Evolutionary conservation across 179 eudicot genomes (phyloP), one percentile per base, ranked within the genome.

Genomic region (Actinidia polygama): DNA sequence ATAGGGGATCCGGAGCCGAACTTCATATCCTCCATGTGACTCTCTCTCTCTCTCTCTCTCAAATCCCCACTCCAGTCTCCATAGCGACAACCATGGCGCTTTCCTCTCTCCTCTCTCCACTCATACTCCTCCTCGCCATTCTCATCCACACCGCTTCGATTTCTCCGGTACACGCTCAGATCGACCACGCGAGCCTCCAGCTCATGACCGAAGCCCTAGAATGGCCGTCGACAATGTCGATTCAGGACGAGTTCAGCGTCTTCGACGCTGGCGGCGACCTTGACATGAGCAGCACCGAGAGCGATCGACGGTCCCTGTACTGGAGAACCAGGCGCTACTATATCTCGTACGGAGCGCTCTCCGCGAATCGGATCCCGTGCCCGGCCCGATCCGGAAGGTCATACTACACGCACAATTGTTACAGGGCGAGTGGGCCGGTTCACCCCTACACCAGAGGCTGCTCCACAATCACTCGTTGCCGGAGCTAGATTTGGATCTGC

Each of bases 351-450:
- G 92, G 90, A 0, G 92, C 92, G 10, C 78, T 90, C 0, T 81
- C 89, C 0, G 92, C 92, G 0, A 90, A 88, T 69, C 67, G 92
- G 54, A 84, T 90, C 62, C 90, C 92, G 1, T 90, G 92, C 68
- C 92, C 92, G 1, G 82, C 92, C 23, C 89, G 92, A 50, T 90
- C 92, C 18, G 92, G 92, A 0, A 85, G 90, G 75, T 90, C 92
- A 10, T 90, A 90, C 78, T 90, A 90, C 76, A 90, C 90, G 5
- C 90, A 83, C 75, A 78, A 90, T 73, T 90, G 92, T 51, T 81
- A 85, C 63, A 61, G 3, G 15, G 85, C 88, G 15, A 77, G 84
- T 19, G 89, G 90, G 5, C 90, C 92, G 0, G 90, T 75, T 46
- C 84, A 85, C 23, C 92, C 92, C 26, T 90, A 90, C 79, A 77